Evolutionary conservation across 176 grass and related monocot genomes (phyloP).

Genomic region (Hyparrhenia diplandra): DNA sequence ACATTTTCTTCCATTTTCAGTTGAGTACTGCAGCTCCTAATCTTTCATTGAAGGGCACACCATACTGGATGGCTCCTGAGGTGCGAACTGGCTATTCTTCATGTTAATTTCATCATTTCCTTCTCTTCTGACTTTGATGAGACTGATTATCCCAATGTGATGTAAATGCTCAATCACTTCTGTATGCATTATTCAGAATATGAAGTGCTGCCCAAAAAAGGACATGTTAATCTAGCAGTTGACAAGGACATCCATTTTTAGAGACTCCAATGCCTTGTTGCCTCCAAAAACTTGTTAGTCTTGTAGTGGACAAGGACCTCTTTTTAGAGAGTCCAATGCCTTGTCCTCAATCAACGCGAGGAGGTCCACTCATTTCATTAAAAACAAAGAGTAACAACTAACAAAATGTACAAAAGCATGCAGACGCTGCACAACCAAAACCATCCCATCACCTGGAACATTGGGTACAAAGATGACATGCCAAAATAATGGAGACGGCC

Average conservation of each 20-base stretch:
- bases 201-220: background rate
- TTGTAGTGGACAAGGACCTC: background rate
- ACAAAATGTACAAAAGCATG: background rate
- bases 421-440: background rate
- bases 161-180: background rate
- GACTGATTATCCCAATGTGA: constrained; percentile 10
- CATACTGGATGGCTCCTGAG: constrained; percentile 99
- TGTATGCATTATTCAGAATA: constrained; percentile 2
- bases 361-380: background rate
- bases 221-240: background rate
- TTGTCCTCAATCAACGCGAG: background rate
- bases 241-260: background rate
- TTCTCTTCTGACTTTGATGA: background rate
- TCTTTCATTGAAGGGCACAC: constrained; percentile 91
- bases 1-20: constrained; percentile 43
- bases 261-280: background rate
- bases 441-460: background rate
- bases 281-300: background rate
- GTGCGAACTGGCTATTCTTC: constrained; percentile 34
- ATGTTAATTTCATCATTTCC: background rate
- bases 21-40: constrained; percentile 73
- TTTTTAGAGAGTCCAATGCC: background rate
- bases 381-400: background rate
- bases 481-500: background rate
- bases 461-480: background rate